Evolutionary conservation across 192 early-diverging fungal genomes (phyloP).

Genomic region (Rhizophagus sp.): DNA sequence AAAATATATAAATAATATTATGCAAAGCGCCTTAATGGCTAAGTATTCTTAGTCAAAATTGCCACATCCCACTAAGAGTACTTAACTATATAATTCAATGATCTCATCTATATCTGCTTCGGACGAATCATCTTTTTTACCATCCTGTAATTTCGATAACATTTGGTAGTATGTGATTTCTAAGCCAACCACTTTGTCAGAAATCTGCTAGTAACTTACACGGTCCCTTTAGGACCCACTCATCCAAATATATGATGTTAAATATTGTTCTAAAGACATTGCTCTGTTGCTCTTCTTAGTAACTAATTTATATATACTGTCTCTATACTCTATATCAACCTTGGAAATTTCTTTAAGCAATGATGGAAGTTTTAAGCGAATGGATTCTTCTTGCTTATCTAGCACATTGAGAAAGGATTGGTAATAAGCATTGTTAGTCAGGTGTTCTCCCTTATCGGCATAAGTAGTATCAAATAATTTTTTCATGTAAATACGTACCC

Average conservation of each 20-base stretch:
- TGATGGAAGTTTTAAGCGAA: neutral
- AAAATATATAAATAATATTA: too few species aligned
- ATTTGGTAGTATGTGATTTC: neutral
- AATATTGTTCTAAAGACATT: constrained; percentile 1
- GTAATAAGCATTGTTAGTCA: neutral
- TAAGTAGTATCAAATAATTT: constrained; percentile 7
- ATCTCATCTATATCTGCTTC: neutral
- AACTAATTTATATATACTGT: constrained; percentile 9
- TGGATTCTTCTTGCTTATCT: constrained; percentile 8
- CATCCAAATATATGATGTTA: too few species aligned
- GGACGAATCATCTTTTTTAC: constrained; percentile 16
- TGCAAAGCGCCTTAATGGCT: too few species aligned
- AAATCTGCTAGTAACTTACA: constrained; percentile 1
- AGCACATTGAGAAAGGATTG: neutral
- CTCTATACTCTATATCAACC: neutral
- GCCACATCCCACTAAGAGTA: neutral
- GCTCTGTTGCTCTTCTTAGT: neutral
- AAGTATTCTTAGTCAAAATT: too few species aligned
- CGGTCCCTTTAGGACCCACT: too few species aligned
- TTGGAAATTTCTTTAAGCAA: neutral
- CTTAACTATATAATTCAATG: neutral
- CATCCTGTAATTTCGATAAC: neutral
- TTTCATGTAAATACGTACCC: neutral
- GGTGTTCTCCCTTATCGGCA: neutral
- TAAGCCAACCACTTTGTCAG: too few species aligned